Base-by-base conservation (phyloP, 1,284 basidiomycete genomes). In the Thecaphora thlaspeos region DNA sequence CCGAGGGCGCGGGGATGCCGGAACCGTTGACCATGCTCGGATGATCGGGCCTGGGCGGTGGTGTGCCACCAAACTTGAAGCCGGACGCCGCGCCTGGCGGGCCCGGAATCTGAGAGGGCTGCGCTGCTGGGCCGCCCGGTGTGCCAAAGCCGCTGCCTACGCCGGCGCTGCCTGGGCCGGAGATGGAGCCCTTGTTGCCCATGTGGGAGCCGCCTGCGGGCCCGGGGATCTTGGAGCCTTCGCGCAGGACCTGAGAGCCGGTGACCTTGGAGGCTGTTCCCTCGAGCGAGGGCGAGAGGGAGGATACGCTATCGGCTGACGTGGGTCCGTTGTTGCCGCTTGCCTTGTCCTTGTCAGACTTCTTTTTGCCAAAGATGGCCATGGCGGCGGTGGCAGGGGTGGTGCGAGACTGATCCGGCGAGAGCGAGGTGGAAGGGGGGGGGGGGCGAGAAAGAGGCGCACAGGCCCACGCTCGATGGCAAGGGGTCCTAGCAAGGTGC, bases 291-390 rank as follows among this genome's bases (percentile, higher is more conserved):
- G 66, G 66, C 2, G 67, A 61, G 36, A 57, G 43, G n/a, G 52
- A 57, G 1, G 64, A 56, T 38, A 53, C 51, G 47, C 58, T 62
- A 43, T 61, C 55, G n/a, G n/a, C n/a, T n/a, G n/a, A n/a, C 43
- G 48, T 17, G 43, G 55, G 51, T 38, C 55, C 49, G 14, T 55
- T 38, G 42, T 61, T 61, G 38, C 48, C 51, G 26, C 46, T 55
- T 41, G 48, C 56, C 48, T 56, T 61, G 46, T 66, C 60, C 48
- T 59, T 56, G 51, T 73, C 71, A 47, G 70, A 69, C 62, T 72
- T 73, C 49, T 68, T 68, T 60, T 73, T 73, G 54, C 71, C 71
- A 48, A 73, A 73, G 70, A 73, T 73, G 55, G 70, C 70, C 71
- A 73, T 73, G 10, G 10, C 32, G 10, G 32, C 32, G 32, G 32